These are phyloP conservation scores for Cyathus striatus DNA, from an alignment of 768 basidiomycete genomes.

Conservation along the genomic window DNA sequence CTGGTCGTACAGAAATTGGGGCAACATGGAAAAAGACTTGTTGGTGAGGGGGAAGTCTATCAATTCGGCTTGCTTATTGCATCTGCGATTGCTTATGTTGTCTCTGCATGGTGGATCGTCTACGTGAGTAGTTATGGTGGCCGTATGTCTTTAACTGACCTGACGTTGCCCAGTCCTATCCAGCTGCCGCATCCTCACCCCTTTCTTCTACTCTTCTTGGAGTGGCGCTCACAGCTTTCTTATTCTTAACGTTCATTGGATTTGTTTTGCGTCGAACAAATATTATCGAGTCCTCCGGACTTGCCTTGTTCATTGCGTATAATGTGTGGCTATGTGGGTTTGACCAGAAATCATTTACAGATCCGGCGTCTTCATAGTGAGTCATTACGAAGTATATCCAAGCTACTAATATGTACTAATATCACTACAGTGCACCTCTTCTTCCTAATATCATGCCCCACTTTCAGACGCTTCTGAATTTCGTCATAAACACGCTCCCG, in stretches of 20 bases:
- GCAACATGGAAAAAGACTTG: constrained; percentile 68
- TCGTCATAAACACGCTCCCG: constrained; percentile 80
- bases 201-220: constrained; percentile 88
- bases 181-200: constrained; percentile 77
- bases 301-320: constrained; percentile 85
- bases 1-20: constrained; percentile 80
- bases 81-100: constrained; percentile 75
- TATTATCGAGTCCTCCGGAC: constrained; percentile 85
- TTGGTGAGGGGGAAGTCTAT: constrained; percentile 63
- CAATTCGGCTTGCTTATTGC: constrained; percentile 75
- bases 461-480: constrained; percentile 73
- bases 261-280: constrained; percentile 87
- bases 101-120: constrained; percentile 85
- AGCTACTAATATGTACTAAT: constrained; percentile 2
- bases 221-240: constrained; percentile 78
- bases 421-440: constrained; percentile 56
- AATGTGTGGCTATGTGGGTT: constrained; percentile 89
- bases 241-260: constrained; percentile 90
- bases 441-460: constrained; percentile 78
- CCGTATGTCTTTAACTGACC: constrained; percentile 7
- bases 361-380: constrained; percentile 75
- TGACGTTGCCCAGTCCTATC: constrained; percentile 55
- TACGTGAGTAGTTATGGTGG: constrained; percentile 41
- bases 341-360: constrained; percentile 66
- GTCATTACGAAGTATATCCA: constrained; percentile 17